A percentile compares a stretch with the other conserved stretches of the same genome.
Evolutionary conservation across 31 red algal species (phyloP).

Genomic region (Porphyra umbilicalis): DNA sequence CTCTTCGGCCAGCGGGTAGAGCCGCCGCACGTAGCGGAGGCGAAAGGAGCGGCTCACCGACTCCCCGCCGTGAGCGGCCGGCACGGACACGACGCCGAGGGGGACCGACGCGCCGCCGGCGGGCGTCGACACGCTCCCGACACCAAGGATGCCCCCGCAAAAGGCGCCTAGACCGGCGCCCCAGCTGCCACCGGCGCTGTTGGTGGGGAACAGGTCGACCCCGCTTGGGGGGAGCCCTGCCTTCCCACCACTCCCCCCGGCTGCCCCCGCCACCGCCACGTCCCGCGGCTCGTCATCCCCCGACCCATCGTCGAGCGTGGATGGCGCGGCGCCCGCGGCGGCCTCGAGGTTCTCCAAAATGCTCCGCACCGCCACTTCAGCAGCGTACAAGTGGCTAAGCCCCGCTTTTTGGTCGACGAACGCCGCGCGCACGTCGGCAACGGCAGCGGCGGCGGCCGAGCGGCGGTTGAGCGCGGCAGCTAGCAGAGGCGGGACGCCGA

Average conservation of each 20-base stretch:
- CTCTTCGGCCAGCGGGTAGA: not conserved
- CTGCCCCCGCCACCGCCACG: not conserved
- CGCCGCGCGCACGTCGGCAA: not conserved
- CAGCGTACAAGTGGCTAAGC: not conserved
- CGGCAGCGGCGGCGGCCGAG: not conserved
- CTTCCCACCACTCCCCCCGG: not conserved
- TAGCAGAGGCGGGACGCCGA: not conserved
- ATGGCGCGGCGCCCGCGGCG: not conserved
- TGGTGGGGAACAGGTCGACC: not conserved
- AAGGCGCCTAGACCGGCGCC: not conserved
- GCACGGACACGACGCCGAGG: not conserved
- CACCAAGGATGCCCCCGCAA: too few relatives aligned
- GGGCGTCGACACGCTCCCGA: not conserved
- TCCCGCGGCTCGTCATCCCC: not conserved
- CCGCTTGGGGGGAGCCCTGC: not conserved
- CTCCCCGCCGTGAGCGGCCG: not conserved
- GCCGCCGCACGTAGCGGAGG: not conserved
- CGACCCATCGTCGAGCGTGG: not conserved
- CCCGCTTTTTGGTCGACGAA: not conserved
- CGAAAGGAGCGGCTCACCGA: not conserved
- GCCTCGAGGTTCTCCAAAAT: not conserved
- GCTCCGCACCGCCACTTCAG: not conserved
- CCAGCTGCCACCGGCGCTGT: not conserved
- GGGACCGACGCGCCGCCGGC: not conserved
- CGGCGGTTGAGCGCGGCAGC: not conserved